Conservation (phyloP, 1,284 basidiomycete species). For the Psilocybe mexicana region DNA sequence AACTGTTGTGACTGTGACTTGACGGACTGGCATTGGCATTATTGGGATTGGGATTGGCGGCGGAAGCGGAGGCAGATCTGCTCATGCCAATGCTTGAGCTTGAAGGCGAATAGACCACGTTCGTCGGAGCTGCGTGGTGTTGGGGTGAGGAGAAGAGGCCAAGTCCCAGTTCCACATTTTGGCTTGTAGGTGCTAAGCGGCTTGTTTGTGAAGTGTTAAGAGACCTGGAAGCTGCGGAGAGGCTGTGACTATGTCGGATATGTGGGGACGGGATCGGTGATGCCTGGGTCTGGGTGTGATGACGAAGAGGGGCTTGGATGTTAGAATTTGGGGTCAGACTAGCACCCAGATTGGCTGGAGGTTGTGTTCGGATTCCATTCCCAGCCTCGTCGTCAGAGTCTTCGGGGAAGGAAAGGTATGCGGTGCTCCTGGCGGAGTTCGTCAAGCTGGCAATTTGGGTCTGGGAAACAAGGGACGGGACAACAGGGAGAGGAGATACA, state of each 20-base stretch:
- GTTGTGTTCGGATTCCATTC: background rate
- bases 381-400: conserved; percentile 12
- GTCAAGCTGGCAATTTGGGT: conserved; percentile 4
- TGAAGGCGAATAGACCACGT: background rate
- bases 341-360: conserved; percentile 9
- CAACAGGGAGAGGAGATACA: background rate
- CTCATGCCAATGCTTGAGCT: too few relatives aligned
- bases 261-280: conserved; percentile 4
- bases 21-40: background rate
- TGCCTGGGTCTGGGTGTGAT: background rate
- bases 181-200: background rate
- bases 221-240: background rate
- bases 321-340: background rate
- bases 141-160: background rate
- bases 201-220: background rate
- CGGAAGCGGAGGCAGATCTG: background rate
- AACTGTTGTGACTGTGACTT: background rate
- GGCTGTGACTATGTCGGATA: too few relatives aligned
- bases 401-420: conserved; percentile 19
- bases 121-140: background rate
- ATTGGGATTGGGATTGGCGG: background rate
- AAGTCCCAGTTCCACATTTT: background rate
- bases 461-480: background rate
- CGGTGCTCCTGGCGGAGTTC: conserved; percentile 15
- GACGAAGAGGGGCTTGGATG: background rate